Evolutionary conservation across 371 early-diverging fungal species (phyloP).

Genomic region (Rhizomucor miehei): DNA sequence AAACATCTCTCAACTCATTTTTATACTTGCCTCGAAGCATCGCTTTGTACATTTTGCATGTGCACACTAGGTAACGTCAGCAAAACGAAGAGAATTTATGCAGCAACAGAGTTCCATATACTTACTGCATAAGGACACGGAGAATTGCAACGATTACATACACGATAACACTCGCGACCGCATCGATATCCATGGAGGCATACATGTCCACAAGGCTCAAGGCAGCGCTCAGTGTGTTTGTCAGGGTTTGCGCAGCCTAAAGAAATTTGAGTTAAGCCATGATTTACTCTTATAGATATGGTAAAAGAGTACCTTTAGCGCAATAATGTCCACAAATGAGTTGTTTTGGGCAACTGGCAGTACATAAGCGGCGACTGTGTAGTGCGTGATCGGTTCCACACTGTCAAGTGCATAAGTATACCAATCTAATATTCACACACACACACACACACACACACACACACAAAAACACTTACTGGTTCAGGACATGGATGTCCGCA

Average conservation of each 20-base stretch:
- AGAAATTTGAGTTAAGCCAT: too few species aligned
- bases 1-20: neutral
- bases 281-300: too few species aligned
- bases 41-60: slow-evolving; percentile 36
- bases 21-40: slow-evolving; percentile 33
- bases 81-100: neutral
- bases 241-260: slow-evolving; percentile 46
- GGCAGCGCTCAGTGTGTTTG: slow-evolving; percentile 41
- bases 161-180: slow-evolving; percentile 33
- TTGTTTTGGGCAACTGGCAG: slow-evolving; percentile 33
- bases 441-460: too few species aligned
- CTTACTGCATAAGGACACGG: slow-evolving; percentile 30
- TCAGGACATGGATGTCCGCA: slow-evolving; percentile 34
- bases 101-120: neutral
- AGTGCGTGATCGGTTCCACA: slow-evolving; percentile 29
- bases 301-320: slow-evolving; percentile 45
- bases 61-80: slow-evolving; percentile 14
- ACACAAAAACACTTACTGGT: slow-evolving; percentile 5
- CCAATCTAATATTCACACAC: too few species aligned
- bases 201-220: slow-evolving; percentile 31
- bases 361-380: slow-evolving; percentile 32
- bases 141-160: slow-evolving; percentile 30
- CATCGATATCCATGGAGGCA: slow-evolving; percentile 47
- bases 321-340: slow-evolving; percentile 52
- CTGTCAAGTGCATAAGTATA: slow-evolving; percentile 9